Evolutionary conservation across 2,329 filamentous ascomycete species (phyloP).

Genomic region (Grosmannia serpens): DNA sequence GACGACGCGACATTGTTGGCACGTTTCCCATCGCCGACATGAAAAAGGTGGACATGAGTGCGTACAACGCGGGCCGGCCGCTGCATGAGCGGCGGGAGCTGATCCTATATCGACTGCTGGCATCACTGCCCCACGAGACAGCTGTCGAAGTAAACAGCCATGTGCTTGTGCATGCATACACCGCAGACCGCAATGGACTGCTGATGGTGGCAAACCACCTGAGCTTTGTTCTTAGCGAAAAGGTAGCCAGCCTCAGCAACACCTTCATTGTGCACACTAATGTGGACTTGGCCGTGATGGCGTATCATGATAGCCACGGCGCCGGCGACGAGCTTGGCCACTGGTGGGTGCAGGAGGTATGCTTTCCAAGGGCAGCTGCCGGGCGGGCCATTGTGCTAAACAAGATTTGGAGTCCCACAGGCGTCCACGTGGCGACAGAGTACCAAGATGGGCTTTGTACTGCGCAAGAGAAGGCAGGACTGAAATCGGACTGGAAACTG

Average conservation of each 20-base stretch:
- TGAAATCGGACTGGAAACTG: background rate
- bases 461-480: constrained; percentile 13
- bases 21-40: constrained; percentile 39
- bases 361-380: constrained; percentile 34
- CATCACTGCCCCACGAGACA: constrained; percentile 24
- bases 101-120: constrained; percentile 35
- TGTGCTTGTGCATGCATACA: constrained; percentile 37
- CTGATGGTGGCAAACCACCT: constrained; percentile 39
- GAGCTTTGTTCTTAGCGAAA: constrained; percentile 29
- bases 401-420: constrained; percentile 42
- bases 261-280: constrained; percentile 42
- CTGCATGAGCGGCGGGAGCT: constrained; percentile 36
- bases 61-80: constrained; percentile 29
- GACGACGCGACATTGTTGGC: constrained; percentile 25
- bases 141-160: constrained; percentile 29
- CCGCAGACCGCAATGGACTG: constrained; percentile 41
- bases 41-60: constrained; percentile 41
- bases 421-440: constrained; percentile 40
- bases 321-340: constrained; percentile 13
- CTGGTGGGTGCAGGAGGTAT: constrained; percentile 45
- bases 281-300: constrained; percentile 34
- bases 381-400: constrained; percentile 35
- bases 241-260: constrained; percentile 36
- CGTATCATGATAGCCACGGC: constrained; percentile 8
- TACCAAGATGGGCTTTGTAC: constrained; percentile 40